Conservation (phyloP, 257 asterid species). For the Solanum okadae region DNA sequence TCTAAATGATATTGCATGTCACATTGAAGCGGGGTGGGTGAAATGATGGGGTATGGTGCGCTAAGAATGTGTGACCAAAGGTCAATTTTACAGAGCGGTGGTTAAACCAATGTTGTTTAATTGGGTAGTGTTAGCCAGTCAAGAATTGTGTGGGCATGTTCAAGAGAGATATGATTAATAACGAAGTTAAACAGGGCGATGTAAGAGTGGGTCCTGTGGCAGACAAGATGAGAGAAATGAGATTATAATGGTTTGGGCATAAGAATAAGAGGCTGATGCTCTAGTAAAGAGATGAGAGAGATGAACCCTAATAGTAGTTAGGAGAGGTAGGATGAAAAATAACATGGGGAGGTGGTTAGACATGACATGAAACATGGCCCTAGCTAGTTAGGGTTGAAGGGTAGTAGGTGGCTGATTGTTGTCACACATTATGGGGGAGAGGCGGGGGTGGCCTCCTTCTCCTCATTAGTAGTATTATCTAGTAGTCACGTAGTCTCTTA, state of each 20-base stretch:
- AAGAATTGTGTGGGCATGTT: neutral
- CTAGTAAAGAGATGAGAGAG: neutral
- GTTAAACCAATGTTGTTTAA: neutral
- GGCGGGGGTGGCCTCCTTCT: neutral
- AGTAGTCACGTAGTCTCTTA: neutral
- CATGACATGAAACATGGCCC: neutral
- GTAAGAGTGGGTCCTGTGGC: neutral
- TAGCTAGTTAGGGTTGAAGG: neutral
- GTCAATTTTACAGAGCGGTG: neutral
- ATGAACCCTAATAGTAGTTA: neutral
- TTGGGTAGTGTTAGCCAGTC: neutral
- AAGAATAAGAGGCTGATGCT: neutral
- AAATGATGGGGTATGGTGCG: neutral
- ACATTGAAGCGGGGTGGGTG: neutral
- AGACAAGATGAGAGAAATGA: neutral
- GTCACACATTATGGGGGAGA: neutral
- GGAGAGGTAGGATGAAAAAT: neutral
- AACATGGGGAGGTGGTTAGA: neutral
- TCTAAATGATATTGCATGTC: neutral
- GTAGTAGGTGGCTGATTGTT: neutral
- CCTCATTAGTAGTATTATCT: neutral
- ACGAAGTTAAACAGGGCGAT: neutral
- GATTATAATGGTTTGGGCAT: neutral
- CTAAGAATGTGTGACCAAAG: neutral
- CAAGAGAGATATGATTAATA: neutral